These are phyloP conservation scores for Protomyces gravidus DNA, from an alignment of 1,139 yeast genomes.

Conservation along the genomic window DNA sequence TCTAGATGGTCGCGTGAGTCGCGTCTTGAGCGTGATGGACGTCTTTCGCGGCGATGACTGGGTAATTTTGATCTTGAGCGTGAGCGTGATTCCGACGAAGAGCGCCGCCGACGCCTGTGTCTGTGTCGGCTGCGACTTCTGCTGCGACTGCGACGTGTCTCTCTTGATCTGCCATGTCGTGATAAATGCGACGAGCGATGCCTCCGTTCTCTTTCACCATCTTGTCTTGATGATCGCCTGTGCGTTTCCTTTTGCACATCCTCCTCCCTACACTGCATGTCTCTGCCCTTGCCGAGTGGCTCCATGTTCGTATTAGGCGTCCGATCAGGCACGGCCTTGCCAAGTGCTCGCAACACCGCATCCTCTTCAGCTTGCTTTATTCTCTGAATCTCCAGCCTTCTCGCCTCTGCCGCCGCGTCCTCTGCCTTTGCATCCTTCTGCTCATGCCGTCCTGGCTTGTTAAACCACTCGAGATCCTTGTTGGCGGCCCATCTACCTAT, in stretches of 20 bases:
- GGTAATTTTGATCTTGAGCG: not conserved
- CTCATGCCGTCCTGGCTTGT: conserved; percentile 32
- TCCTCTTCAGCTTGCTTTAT: conserved; percentile 36
- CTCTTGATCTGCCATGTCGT: not conserved
- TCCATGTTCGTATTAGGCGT: not conserved
- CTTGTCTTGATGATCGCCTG: too few species aligned
- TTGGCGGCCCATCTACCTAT: conserved; percentile 36
- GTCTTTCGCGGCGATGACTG: not conserved
- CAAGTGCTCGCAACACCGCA: conserved; percentile 31
- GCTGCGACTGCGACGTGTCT: not conserved
- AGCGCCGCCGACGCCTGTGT: not conserved
- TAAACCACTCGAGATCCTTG: conserved; percentile 38
- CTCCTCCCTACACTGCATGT: too few species aligned
- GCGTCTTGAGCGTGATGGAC: not conserved
- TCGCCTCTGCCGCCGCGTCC: not conserved
- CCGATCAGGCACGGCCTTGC: not conserved
- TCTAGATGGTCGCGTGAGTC: not conserved
- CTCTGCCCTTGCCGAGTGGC: not conserved
- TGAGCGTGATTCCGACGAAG: not conserved
- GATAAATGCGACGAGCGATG: not conserved
- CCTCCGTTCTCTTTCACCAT: not conserved
- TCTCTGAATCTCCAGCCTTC: conserved; percentile 18
- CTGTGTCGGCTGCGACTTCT: not conserved
- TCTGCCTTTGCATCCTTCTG: conserved; percentile 12
- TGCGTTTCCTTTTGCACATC: too few species aligned